Evolutionary conservation across 768 basidiomycete genomes (phyloP).

Genomic region (Trametes punicea): DNA sequence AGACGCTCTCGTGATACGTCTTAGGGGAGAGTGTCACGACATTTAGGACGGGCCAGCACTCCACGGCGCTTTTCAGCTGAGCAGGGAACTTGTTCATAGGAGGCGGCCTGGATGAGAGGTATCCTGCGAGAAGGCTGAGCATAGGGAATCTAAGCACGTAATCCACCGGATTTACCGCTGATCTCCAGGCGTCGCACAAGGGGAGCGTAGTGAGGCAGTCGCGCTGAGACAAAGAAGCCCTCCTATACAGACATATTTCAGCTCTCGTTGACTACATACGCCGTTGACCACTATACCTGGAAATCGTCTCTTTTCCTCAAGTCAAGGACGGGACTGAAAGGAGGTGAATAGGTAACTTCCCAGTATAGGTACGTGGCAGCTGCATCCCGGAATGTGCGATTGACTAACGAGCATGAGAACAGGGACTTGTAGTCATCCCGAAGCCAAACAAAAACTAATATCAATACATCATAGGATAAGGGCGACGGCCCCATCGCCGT

Average conservation of each 20-base stretch:
- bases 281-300: conserved; percentile 28
- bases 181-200: conserved; percentile 11
- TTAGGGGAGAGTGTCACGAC: conserved; percentile 15
- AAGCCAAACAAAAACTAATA: conserved; percentile 32
- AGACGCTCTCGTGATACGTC: conserved; percentile 11
- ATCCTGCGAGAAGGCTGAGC: conserved; percentile 32
- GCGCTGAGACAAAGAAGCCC: conserved; percentile 6
- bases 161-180: not conserved
- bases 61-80: conserved; percentile 21
- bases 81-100: conserved; percentile 14
- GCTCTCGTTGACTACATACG: no score
- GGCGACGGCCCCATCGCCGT: not conserved
- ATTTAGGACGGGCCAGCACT: conserved; percentile 19
- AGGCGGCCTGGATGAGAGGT: conserved; percentile 13
- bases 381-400: conserved; percentile 41
- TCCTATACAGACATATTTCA: not conserved
- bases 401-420: conserved; percentile 42
- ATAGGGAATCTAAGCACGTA: not conserved
- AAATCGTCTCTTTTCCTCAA: conserved; percentile 34
- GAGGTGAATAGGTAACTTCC: conserved; percentile 41
- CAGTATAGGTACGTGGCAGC: conserved; percentile 46
- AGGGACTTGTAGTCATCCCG: conserved; percentile 36
- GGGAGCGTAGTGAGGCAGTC: conserved; percentile 15
- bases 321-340: conserved; percentile 32
- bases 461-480: conserved; percentile 20